A percentile compares a stretch with the other conserved stretches of the same genome.
Conservation (phyloP, 2,329 filamentous ascomycete species). For the Albifimbria verrucaria region DNA sequence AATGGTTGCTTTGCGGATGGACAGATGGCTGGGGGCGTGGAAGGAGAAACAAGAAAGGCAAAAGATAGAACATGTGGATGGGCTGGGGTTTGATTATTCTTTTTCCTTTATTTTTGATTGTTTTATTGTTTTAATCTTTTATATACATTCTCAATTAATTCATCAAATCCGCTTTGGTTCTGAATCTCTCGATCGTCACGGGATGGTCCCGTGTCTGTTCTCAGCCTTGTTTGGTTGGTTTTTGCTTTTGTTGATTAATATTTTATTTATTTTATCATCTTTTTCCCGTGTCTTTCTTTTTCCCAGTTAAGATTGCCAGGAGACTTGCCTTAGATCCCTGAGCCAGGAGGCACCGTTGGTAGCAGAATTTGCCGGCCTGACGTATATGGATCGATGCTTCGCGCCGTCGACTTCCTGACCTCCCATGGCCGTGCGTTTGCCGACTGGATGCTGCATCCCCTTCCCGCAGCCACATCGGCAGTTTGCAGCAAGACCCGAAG, state of each 20-base stretch:
- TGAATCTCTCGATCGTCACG: neutral
- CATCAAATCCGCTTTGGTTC: no score
- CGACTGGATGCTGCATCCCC: neutral
- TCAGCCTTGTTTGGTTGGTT: neutral
- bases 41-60: neutral
- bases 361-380: neutral
- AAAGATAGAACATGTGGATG: no score
- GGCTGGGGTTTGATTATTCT: neutral
- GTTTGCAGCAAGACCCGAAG: neutral
- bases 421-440: neutral
- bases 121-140: neutral
- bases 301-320: neutral
- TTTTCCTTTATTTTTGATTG: neutral
- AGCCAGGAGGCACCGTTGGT: neutral
- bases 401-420: neutral
- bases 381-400: neutral
- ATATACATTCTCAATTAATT: neutral
- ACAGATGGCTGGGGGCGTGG: neutral
- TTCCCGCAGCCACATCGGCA: neutral
- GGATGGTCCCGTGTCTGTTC: neutral
- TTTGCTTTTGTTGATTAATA: no score
- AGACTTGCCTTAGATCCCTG: neutral
- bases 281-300: neutral
- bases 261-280: no score
- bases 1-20: neutral